These are phyloP conservation scores for Candida suzukii DNA, from an alignment of 805 yeast genomes.

Conservation along the genomic window DNA sequence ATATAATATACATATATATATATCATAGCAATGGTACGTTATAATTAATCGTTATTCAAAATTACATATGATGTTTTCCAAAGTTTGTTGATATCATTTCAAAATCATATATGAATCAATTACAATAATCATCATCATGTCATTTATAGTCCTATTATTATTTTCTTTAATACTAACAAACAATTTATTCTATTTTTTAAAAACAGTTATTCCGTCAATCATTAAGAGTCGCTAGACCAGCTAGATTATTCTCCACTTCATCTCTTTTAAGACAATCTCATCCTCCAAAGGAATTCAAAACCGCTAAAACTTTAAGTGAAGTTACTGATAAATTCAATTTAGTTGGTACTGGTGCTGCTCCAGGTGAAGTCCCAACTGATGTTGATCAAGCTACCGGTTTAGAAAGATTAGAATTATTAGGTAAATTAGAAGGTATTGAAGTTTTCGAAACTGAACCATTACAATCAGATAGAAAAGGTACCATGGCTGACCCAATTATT, in stretches of 20 bases:
- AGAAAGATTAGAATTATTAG: constrained; percentile 91
- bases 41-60: too few species aligned
- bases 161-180: constrained; percentile 4
- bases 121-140: too few species aligned
- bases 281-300: constrained; percentile 36
- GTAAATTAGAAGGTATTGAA: constrained; percentile 93
- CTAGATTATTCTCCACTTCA: constrained; percentile 28
- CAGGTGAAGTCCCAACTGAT: constrained; percentile 84
- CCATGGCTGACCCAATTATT: constrained; percentile 80
- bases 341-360: constrained; percentile 85
- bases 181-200: constrained; percentile 4
- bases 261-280: constrained; percentile 17
- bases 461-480: constrained; percentile 83
- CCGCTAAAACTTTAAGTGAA: constrained; percentile 66
- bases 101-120: too few species aligned
- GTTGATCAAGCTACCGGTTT: constrained; percentile 97
- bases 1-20: too few species aligned
- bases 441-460: constrained; percentile 86
- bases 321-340: constrained; percentile 72
- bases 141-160: too few species aligned
- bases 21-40: too few species aligned
- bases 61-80: too few species aligned
- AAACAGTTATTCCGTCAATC: constrained; percentile 29
- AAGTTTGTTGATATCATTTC: too few species aligned
- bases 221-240: constrained; percentile 23